Evolutionary conservation across 352 stramenopile genomes (phyloP).

Genomic region (Phytophthora fragariae): DNA sequence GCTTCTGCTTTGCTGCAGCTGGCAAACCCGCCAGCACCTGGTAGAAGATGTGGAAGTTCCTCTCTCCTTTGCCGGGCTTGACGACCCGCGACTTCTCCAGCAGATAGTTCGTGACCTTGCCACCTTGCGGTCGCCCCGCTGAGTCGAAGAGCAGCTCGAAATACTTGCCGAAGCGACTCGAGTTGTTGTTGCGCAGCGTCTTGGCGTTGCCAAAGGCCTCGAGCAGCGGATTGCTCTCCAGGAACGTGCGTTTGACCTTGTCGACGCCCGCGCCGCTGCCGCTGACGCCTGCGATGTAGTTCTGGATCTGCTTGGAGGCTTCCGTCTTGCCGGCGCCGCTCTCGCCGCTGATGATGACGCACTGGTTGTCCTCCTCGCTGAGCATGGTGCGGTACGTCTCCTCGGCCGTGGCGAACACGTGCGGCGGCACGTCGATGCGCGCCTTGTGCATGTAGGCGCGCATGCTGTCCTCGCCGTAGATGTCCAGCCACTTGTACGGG

Average conservation of each 20-base stretch:
- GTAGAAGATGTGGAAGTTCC: constrained; percentile 97
- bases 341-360: constrained; percentile 91
- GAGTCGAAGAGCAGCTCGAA: constrained; percentile 96
- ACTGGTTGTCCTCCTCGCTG: constrained; percentile 91
- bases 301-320: constrained; percentile 91
- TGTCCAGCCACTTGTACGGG: constrained; percentile 92
- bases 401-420: constrained; percentile 89
- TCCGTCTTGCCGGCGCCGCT: constrained; percentile 89
- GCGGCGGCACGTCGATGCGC: constrained; percentile 87
- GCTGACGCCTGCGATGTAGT: constrained; percentile 89
- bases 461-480: constrained; percentile 88
- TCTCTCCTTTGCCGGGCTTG: constrained; percentile 84
- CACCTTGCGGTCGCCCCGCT: constrained; percentile 77
- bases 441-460: constrained; percentile 84
- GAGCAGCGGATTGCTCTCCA: constrained; percentile 96
- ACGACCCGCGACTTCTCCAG: constrained; percentile 93
- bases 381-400: constrained; percentile 91
- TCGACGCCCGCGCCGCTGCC: constrained; percentile 82
- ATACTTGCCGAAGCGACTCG: constrained; percentile 96
- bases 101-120: constrained; percentile 93
- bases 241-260: constrained; percentile 91
- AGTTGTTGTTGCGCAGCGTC: constrained; percentile 96
- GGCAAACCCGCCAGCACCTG: constrained; percentile 86
- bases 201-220: constrained; percentile 97
- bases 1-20: constrained; percentile 62